A percentile compares a stretch with the other conserved stretches of the same genome.
Conservation (phyloP, 1,284 basidiomycete genomes). For the Austropuccinia psidii region DNA sequence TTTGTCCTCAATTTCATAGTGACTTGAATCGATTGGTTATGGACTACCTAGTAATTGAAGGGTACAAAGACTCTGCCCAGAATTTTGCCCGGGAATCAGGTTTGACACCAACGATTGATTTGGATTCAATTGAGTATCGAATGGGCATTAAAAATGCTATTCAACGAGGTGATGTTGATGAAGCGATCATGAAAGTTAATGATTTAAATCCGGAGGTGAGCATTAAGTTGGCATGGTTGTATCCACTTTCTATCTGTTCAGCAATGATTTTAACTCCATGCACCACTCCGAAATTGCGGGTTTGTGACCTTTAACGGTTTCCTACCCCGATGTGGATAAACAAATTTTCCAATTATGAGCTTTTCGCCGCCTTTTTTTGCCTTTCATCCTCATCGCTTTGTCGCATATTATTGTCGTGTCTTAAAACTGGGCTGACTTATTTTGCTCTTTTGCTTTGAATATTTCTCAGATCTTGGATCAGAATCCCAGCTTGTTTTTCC, state of each 20-base stretch:
- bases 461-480: constrained; percentile 77
- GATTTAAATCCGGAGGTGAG: constrained; percentile 94
- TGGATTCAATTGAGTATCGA: constrained; percentile 82
- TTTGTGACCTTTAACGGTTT: background rate
- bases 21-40: constrained; percentile 93
- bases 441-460: background rate
- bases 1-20: constrained; percentile 50
- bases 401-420: no score
- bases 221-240: constrained; percentile 42
- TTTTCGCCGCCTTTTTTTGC: background rate
- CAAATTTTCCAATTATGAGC: constrained; percentile 14
- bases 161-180: constrained; percentile 86
- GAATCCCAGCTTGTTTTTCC: constrained; percentile 81
- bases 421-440: no score
- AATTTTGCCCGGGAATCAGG: constrained; percentile 84
- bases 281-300: constrained; percentile 24
- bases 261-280: constrained; percentile 22
- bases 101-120: constrained; percentile 64
- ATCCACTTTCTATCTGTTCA: constrained; percentile 28
- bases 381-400: no score
- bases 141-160: constrained; percentile 90
- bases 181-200: constrained; percentile 85
- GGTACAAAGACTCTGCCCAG: constrained; percentile 90
- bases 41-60: constrained; percentile 96
- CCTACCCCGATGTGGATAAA: constrained; percentile 32